Evolutionary conservation across 768 basidiomycete species (phyloP), one percentile per base, ranked within the genome.

Genomic region (Lactarius sanguifluus): DNA sequence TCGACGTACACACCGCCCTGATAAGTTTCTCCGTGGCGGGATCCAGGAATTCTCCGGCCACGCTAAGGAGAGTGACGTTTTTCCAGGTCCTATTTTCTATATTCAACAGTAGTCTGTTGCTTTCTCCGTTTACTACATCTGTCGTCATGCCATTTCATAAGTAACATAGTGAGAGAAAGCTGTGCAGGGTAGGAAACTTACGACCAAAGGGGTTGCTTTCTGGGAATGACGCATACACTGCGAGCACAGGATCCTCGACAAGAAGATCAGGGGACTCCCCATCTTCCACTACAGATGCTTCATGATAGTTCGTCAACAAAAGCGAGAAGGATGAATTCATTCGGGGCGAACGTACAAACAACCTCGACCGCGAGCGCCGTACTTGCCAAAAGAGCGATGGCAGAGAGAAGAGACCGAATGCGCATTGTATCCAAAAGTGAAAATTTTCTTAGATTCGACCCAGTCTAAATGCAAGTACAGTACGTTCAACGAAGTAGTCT

Each of bases 41-140:
- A 70, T 90, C 78, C 68, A 85, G 83, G 71, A 94, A 79, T 41
- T 90, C 87, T 52, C 89, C 91, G 61, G 84, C 82, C 65, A 90
- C 81, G 71, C 77, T 82, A 66, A 85, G 74, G 20, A 94, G 77
- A 2, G 90, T 91, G 58, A 90, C 81, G 69, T 92, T 90, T 71
- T 81, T 82, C 70, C 83, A 84, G 13, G 89, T 88, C 75, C 85
- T 89, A 77, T 92, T 94, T 76, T 92, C 91, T 15, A 94, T 80
- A 32, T 81, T 76, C 58, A 94, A 76, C 30, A 77, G 77, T 40
- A 94, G 78, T 38, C 82, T 78, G 74, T 92, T 94, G 73, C 83
- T 85, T 80, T 92, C 90, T 65, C 92, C 92, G 71, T 94, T 94
- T 38, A 93, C 86, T 58, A 94, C 79, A 66, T 92, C 92, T 94